phyloP scores from a whole-genome alignment of 1,284 basidiomycete species.

The Fistulinella staudtii region DNA sequence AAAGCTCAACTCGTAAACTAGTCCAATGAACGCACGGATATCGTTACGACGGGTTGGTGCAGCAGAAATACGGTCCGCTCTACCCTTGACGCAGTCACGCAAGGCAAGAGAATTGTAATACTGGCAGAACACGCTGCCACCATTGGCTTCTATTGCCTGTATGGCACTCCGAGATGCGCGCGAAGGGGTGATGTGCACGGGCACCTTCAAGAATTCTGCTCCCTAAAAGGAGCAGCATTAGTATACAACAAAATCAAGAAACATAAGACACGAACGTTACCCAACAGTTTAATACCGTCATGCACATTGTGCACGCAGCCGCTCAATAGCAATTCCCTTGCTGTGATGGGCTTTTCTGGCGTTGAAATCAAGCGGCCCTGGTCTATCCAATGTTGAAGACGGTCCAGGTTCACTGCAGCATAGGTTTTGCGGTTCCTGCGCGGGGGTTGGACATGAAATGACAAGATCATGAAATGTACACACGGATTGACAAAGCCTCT shows the following conservation, averaged over 20 bases:
- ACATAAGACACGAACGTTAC: constrained; percentile 53
- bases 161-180: constrained; percentile 88
- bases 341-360: constrained; percentile 84
- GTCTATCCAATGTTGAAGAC: constrained; percentile 90
- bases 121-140: constrained; percentile 85
- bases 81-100: constrained; percentile 73
- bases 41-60: constrained; percentile 82
- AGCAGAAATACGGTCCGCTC: constrained; percentile 65
- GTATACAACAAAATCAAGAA: constrained; percentile 1
- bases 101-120: constrained; percentile 90
- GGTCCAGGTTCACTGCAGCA: constrained; percentile 83
- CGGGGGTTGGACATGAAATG: constrained; percentile 6
- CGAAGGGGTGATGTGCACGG: constrained; percentile 82
- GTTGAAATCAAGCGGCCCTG: constrained; percentile 77
- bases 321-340: constrained; percentile 78
- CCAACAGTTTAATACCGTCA: constrained; percentile 90
- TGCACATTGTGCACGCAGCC: constrained; percentile 87
- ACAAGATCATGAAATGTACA: constrained; percentile 33
- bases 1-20: constrained; percentile 3
- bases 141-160: constrained; percentile 73
- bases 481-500: constrained; percentile 91
- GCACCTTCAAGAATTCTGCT: constrained; percentile 60
- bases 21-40: constrained; percentile 56
- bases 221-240: constrained; percentile 43
- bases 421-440: constrained; percentile 67